phyloP scores from a whole-genome alignment of 768 basidiomycete genomes.

The Tremella yokohamensis region DNA sequence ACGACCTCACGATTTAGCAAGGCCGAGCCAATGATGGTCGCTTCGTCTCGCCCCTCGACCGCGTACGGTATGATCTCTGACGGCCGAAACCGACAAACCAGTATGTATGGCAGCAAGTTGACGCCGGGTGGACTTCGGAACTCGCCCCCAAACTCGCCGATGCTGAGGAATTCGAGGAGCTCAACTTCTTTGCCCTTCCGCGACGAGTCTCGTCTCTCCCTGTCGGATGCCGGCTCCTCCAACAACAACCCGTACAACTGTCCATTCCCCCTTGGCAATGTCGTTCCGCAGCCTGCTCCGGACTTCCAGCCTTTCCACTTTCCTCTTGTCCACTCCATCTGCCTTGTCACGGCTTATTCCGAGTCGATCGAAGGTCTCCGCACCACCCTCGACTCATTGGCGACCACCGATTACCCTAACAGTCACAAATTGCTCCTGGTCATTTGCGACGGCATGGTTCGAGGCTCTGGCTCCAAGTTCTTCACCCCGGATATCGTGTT shows the following conservation, averaged over 20 bases:
- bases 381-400: slow-evolving; percentile 95
- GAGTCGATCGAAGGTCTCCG: slow-evolving; percentile 93
- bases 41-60: slow-evolving; percentile 44
- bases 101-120: slow-evolving; percentile 52
- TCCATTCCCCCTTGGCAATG: slow-evolving; percentile 83
- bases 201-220: slow-evolving; percentile 50
- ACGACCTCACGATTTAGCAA: slow-evolving; percentile 60
- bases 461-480: slow-evolving; percentile 81
- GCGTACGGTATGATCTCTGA: slow-evolving; percentile 43
- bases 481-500: slow-evolving; percentile 92
- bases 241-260: slow-evolving; percentile 56
- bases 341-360: slow-evolving; percentile 96
- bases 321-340: slow-evolving; percentile 87
- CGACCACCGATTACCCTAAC: slow-evolving; percentile 97
- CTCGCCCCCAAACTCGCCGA: slow-evolving; percentile 70
- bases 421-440: slow-evolving; percentile 93
- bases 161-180: slow-evolving; percentile 70
- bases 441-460: slow-evolving; percentile 97
- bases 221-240: slow-evolving; percentile 34
- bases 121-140: slow-evolving; percentile 54
- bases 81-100: slow-evolving; percentile 48
- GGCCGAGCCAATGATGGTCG: slow-evolving; percentile 63
- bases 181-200: slow-evolving; percentile 68
- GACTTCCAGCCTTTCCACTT: slow-evolving; percentile 96
- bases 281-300: slow-evolving; percentile 84